Percentiles rank a stretch among this genome's conserved stretches.
Evolutionary conservation across 2,329 filamentous ascomycete species (phyloP).

Genomic region (Scleromitrula shiraiana): DNA sequence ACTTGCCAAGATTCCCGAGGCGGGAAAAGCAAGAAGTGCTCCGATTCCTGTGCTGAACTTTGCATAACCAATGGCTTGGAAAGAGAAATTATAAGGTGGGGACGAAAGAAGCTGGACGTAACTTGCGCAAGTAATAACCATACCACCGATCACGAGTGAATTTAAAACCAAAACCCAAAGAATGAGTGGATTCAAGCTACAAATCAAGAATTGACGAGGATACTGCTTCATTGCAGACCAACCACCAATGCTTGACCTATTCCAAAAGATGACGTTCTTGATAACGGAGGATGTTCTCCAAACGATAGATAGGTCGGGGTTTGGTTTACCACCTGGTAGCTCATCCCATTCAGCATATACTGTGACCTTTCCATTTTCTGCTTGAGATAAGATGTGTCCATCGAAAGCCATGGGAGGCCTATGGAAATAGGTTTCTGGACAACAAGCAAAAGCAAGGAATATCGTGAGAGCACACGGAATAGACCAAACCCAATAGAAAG

Average conservation of each 20-base stretch:
- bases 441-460: constrained; percentile 27
- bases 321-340: constrained; percentile 17
- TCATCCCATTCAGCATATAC: constrained; percentile 30
- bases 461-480: constrained; percentile 23
- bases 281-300: not conserved
- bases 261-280: not conserved
- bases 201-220: not conserved
- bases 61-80: constrained; percentile 6
- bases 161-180: not conserved
- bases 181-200: not conserved
- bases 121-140: not conserved
- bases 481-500: constrained; percentile 29
- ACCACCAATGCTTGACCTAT: not conserved
- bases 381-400: constrained; percentile 33
- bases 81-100: constrained; percentile 13
- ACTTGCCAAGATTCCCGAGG: constrained; percentile 2
- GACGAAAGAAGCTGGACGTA: constrained; percentile 5
- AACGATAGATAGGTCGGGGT: not conserved
- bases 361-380: constrained; percentile 32
- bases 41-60: constrained; percentile 9
- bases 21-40: constrained; percentile 10
- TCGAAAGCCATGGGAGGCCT: constrained; percentile 35
- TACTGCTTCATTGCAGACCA: not conserved
- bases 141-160: not conserved
- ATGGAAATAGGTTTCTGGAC: constrained; percentile 35